Evolutionary conservation across 164 flowering plant species (phyloP).

Genomic region (Dillenia turbinata): DNA sequence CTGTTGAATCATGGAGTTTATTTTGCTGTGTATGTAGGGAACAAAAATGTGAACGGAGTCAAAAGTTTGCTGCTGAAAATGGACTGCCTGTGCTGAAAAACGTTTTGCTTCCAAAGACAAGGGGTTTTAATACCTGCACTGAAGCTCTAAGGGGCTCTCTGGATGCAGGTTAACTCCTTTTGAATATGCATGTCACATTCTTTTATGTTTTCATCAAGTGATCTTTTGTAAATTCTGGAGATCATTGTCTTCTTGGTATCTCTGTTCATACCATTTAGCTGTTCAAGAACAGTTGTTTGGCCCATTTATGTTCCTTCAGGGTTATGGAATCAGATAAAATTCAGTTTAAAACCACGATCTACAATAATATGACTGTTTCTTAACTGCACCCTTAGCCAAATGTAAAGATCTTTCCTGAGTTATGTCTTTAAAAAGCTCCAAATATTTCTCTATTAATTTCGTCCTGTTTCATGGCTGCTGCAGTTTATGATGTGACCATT

Average conservation of each 20-base stretch:
- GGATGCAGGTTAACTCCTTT: constrained; percentile 61
- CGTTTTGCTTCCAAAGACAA: constrained; percentile 83
- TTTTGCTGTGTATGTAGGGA: constrained; percentile 42
- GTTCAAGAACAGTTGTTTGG: too few relatives aligned
- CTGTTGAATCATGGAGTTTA: neutral
- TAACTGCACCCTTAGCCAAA: too few relatives aligned
- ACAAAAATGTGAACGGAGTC: constrained; percentile 68
- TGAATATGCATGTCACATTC: neutral
- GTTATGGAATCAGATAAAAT: too few relatives aligned
- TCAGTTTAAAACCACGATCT: too few relatives aligned
- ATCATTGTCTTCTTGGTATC: neutral
- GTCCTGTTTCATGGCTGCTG: constrained; percentile 25
- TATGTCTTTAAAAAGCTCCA: too few relatives aligned
- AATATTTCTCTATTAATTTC: neutral
- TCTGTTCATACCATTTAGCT: too few relatives aligned
- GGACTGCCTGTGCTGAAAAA: constrained; percentile 67
- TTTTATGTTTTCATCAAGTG: neutral
- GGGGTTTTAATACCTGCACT: constrained; percentile 73
- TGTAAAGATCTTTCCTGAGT: too few relatives aligned
- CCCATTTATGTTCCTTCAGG: too few relatives aligned
- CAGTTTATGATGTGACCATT: constrained; percentile 89
- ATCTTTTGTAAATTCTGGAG: neutral
- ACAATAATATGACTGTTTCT: too few relatives aligned
- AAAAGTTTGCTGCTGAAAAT: constrained; percentile 67
- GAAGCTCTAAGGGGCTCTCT: constrained; percentile 51